Percentiles rank a stretch among this genome's conserved stretches.
These are phyloP conservation scores for Leptographium wingfieldii DNA, from an alignment of 2,329 filamentous ascomycete species.

Conservation along the genomic window DNA sequence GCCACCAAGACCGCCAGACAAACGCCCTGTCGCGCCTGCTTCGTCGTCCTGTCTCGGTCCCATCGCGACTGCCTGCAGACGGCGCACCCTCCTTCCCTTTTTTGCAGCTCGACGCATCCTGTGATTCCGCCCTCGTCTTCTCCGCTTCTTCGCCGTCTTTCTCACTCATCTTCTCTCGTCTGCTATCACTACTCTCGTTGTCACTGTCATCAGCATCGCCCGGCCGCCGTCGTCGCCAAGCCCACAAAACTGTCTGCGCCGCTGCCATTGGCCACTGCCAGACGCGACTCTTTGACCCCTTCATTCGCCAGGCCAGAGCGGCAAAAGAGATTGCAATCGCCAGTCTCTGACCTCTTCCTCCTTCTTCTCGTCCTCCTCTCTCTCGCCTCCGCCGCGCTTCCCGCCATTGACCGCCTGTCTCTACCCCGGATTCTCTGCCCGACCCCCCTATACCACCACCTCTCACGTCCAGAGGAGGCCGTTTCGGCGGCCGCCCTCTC, in stretches of 20 bases:
- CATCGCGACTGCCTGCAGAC: conserved; percentile 1
- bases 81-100: not conserved
- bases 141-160: not conserved
- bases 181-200: not conserved
- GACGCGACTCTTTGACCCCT: not conserved
- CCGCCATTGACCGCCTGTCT: not conserved
- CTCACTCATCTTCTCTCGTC: not conserved
- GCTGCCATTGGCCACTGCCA: conserved; percentile 8
- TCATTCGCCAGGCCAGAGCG: conserved; percentile 6
- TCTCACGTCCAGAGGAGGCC: conserved; percentile 22
- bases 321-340: conserved; percentile 7
- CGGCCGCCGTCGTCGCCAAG: not conserved
- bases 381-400: not conserved
- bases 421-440: not conserved
- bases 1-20: not conserved
- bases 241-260: not conserved
- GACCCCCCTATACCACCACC: not conserved
- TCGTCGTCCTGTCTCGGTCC: not conserved
- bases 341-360: not conserved
- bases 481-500: conserved; percentile 31
- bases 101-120: not conserved
- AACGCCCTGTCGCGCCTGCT: not conserved
- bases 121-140: not conserved
- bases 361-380: not conserved
- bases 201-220: not conserved